phyloP scores from a whole-genome alignment of 2,329 filamentous ascomycete genomes.

The Cladophialophora exuberans region DNA sequence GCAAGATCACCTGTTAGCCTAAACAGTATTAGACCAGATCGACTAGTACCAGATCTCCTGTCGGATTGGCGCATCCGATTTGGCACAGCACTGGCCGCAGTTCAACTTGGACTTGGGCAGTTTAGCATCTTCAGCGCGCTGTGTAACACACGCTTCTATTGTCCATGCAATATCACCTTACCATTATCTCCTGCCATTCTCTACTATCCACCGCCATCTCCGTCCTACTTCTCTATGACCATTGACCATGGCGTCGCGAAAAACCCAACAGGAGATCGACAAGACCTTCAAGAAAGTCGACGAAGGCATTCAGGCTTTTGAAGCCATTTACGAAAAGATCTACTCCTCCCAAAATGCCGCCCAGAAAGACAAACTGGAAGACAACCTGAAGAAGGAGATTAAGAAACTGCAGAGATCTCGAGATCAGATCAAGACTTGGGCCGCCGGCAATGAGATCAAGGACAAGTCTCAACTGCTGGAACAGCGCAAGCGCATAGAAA shows the following conservation, averaged over 20 bases:
- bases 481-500: slow-evolving; percentile 94
- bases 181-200: no score
- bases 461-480: slow-evolving; percentile 96
- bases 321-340: slow-evolving; percentile 97
- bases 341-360: slow-evolving; percentile 87
- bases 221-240: slow-evolving; percentile 1
- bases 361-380: slow-evolving; percentile 97
- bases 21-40: no score
- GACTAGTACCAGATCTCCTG: no score
- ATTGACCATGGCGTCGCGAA: slow-evolving; percentile 83
- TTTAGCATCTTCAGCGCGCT: no score
- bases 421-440: slow-evolving; percentile 99
- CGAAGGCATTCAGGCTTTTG: slow-evolving; percentile 90
- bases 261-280: slow-evolving; percentile 97
- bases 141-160: no score
- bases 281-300: slow-evolving; percentile 99
- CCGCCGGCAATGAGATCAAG: slow-evolving; percentile 97
- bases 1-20: no score
- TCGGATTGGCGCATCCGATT: no score
- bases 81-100: no score
- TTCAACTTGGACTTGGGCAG: no score
- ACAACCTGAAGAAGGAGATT: slow-evolving; percentile 98
- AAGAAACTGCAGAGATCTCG: slow-evolving; percentile 98
- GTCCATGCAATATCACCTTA: no score
- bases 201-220: slow-evolving; percentile 1